Conservation (phyloP, 495 filamentous ascomycete species). For the Hyaloscypha variabilis region DNA sequence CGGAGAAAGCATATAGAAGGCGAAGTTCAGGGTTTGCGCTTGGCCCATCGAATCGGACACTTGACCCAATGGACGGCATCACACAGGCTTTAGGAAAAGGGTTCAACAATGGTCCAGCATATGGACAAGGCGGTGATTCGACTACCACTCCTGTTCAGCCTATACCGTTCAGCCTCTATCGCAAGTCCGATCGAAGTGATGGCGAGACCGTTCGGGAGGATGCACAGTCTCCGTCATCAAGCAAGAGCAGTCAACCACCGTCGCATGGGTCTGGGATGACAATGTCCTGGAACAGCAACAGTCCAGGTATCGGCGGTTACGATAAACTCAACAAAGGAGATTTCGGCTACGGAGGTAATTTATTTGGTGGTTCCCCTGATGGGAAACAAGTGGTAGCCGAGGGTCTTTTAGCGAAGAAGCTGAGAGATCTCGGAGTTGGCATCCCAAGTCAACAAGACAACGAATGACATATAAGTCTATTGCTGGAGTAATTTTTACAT, state of each 20-base stretch:
- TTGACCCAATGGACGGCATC: slow-evolving; percentile 40
- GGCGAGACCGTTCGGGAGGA: slow-evolving; percentile 16
- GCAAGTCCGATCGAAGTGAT: slow-evolving; percentile 4
- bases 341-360: slow-evolving; percentile 66
- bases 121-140: slow-evolving; percentile 13
- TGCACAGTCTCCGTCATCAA: slow-evolving; percentile 32
- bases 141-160: slow-evolving; percentile 37
- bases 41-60: slow-evolving; percentile 33
- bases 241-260: slow-evolving; percentile 26
- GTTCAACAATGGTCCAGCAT: slow-evolving; percentile 24
- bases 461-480: slow-evolving; percentile 24
- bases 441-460: slow-evolving; percentile 22
- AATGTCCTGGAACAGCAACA: slow-evolving; percentile 26
- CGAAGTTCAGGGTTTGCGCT: slow-evolving; percentile 58
- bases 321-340: slow-evolving; percentile 71
- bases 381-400: slow-evolving; percentile 48
- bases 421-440: slow-evolving; percentile 49
- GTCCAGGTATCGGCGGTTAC: slow-evolving; percentile 45
- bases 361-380: slow-evolving; percentile 41
- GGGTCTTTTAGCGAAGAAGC: slow-evolving; percentile 56
- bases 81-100: slow-evolving; percentile 32
- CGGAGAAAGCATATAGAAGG: slow-evolving; percentile 59
- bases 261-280: slow-evolving; percentile 13
- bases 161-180: slow-evolving; percentile 37
- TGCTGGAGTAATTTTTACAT: slow-evolving; percentile 25